Percentiles rank a stretch among this genome's conserved stretches.
phyloP scores from a whole-genome alignment of 441 rosid genomes.

The Populus trichocarpa region DNA sequence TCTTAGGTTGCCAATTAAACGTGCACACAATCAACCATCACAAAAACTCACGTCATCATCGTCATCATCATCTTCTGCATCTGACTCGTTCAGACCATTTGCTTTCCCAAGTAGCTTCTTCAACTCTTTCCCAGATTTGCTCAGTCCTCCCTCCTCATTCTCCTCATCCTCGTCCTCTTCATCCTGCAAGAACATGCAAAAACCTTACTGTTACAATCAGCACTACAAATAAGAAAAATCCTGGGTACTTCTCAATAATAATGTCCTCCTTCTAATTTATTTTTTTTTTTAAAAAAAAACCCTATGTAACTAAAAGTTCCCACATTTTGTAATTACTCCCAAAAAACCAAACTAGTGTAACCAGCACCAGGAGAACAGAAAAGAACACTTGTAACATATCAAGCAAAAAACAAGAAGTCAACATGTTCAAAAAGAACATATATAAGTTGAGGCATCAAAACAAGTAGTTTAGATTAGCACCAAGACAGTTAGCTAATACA shows the following conservation, averaged over 20 bases:
- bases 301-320: not conserved
- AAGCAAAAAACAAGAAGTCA: slow-evolving; percentile 3
- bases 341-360: not conserved
- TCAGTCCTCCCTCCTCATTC: slow-evolving; percentile 80
- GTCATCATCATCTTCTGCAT: slow-evolving; percentile 76
- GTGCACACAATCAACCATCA: not conserved
- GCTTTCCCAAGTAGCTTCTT: slow-evolving; percentile 81
- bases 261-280: not conserved
- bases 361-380: not conserved
- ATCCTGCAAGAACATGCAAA: slow-evolving; percentile 46
- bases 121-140: slow-evolving; percentile 93
- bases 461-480: not conserved
- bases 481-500: slow-evolving; percentile 5
- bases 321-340: too few relatives aligned
- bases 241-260: not conserved
- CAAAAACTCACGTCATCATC: slow-evolving; percentile 51
- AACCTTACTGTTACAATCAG: not conserved
- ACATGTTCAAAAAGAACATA: not conserved
- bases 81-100: slow-evolving; percentile 69
- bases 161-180: slow-evolving; percentile 89
- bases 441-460: not conserved
- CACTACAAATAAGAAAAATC: not conserved
- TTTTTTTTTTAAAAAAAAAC: too few relatives aligned
- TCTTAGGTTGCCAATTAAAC: not conserved
- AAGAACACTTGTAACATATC: not conserved